phyloP scores from a whole-genome alignment of 306 rosid genomes.

The Vigna nakashimae region DNA sequence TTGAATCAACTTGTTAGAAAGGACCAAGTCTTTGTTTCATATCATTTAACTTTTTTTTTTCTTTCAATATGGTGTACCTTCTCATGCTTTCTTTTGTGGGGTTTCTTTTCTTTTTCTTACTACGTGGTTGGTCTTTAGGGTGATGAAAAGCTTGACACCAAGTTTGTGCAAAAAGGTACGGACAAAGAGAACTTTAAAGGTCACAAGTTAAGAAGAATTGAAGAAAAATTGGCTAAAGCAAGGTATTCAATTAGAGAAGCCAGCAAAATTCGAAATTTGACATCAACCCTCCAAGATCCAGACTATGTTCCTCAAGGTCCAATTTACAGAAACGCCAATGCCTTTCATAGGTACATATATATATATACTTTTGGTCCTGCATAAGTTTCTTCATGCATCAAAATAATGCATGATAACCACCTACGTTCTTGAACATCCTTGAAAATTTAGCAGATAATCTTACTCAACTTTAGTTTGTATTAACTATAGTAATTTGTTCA shows the following conservation, averaged over 20 bases:
- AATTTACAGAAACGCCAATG: constrained; percentile 56
- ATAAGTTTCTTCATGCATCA: background rate
- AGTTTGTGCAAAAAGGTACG: constrained; percentile 37
- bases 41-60: constrained; percentile 1
- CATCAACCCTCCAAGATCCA: constrained; percentile 48
- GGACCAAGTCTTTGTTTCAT: background rate
- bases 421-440: background rate
- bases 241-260: constrained; percentile 62
- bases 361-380: background rate
- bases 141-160: constrained; percentile 43
- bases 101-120: background rate
- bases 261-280: constrained; percentile 45
- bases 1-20: constrained; percentile 15
- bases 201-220: constrained; percentile 46
- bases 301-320: constrained; percentile 66
- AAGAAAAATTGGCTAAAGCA: constrained; percentile 55
- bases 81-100: constrained; percentile 25
- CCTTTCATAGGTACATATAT: constrained; percentile 54
- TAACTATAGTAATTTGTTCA: constrained; percentile 4
- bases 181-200: background rate
- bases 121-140: constrained; percentile 20
- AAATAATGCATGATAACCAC: constrained; percentile 6
- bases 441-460: background rate
- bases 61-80: constrained; percentile 10
- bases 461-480: background rate